A percentile compares a stretch with the other conserved stretches of the same genome.
Evolutionary conservation across 257 asterid genomes (phyloP).

Genomic region (Paraleonurus japonicus): DNA sequence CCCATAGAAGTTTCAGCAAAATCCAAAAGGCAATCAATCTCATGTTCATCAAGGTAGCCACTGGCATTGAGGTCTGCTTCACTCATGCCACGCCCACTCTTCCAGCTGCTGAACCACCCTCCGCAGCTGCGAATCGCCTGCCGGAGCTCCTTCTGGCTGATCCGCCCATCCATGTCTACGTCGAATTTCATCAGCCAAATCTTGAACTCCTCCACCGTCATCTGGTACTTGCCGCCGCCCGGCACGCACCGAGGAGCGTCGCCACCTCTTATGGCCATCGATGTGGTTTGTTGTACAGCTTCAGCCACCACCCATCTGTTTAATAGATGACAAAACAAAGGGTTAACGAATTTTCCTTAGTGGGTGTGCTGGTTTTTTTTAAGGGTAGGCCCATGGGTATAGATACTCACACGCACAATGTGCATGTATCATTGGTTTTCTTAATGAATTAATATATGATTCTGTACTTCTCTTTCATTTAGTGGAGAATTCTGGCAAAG

Average conservation of each 20-base stretch:
- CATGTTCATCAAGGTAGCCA: slow-evolving; percentile 39
- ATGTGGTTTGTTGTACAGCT: not conserved
- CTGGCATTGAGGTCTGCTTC: slow-evolving; percentile 31
- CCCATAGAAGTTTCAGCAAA: slow-evolving; percentile 37
- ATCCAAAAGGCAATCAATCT: slow-evolving; percentile 40
- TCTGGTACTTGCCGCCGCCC: slow-evolving; percentile 29
- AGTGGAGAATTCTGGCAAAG: slow-evolving; percentile 5
- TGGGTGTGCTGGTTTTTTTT: not conserved
- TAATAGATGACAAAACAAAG: not conserved
- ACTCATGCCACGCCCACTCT: slow-evolving; percentile 35
- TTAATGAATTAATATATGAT: not conserved
- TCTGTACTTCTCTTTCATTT: not conserved
- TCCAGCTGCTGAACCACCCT: slow-evolving; percentile 39
- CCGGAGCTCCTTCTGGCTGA: slow-evolving; percentile 42
- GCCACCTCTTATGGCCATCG: slow-evolving; percentile 37
- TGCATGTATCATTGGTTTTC: not conserved
- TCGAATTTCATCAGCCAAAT: slow-evolving; percentile 42
- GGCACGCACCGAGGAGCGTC: slow-evolving; percentile 26
- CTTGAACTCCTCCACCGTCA: slow-evolving; percentile 49
- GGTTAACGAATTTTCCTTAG: slow-evolving; percentile 1
- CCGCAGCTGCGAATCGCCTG: slow-evolving; percentile 41
- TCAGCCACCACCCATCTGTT: not conserved
- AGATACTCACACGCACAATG: not conserved
- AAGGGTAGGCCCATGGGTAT: slow-evolving; percentile 25
- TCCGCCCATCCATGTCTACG: slow-evolving; percentile 37